Conservation (phyloP, 1,284 basidiomycete genomes). For the Takashimella koratensis region DNA sequence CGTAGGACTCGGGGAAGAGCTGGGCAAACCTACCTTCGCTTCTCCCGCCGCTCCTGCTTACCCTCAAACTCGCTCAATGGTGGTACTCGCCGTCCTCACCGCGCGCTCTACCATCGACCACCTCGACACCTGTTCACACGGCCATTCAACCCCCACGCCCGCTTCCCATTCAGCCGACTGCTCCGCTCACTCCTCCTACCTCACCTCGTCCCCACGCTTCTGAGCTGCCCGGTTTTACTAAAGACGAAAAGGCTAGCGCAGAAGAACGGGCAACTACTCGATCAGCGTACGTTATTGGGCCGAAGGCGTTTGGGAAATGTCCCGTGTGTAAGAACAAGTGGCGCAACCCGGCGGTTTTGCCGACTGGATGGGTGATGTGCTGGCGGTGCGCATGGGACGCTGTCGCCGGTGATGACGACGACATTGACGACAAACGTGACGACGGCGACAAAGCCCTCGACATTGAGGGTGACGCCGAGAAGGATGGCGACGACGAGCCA, state of each 20-base stretch:
- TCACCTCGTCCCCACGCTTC: constrained; percentile 15
- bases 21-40: constrained; percentile 47
- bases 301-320: constrained; percentile 70
- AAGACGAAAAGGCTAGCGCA: too few relatives aligned
- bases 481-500: not conserved
- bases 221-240: too few relatives aligned
- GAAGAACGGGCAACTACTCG: too few relatives aligned
- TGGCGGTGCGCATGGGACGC: constrained; percentile 87
- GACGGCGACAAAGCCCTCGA: constrained; percentile 17
- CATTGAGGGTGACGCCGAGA: not conserved
- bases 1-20: not conserved
- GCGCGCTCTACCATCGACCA: constrained; percentile 65
- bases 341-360: constrained; percentile 84
- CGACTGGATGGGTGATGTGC: constrained; percentile 93
- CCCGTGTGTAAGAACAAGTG: constrained; percentile 73
- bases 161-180: constrained; percentile 51
- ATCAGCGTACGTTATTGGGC: constrained; percentile 20
- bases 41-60: constrained; percentile 85
- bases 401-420: constrained; percentile 59
- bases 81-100: constrained; percentile 97
- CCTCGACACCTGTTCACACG: constrained; percentile 59
- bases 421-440: constrained; percentile 24
- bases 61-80: constrained; percentile 98
- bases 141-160: constrained; percentile 70
- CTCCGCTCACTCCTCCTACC: constrained; percentile 23